Evolutionary conservation across 208 protist genomes (phyloP).

Genomic region (Wallacemonas sp.): DNA sequence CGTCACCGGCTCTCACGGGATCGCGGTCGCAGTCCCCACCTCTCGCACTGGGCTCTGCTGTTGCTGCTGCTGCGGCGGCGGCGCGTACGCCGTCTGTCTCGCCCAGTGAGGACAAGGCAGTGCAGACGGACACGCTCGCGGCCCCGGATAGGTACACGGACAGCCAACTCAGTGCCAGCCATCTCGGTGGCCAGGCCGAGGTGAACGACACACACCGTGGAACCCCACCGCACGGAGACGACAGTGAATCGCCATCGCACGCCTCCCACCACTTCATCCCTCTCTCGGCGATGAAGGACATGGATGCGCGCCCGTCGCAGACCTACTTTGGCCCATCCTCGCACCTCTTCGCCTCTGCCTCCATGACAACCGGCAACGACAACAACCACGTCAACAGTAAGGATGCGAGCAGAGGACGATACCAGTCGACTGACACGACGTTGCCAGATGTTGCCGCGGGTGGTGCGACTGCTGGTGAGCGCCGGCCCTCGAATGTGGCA

Average conservation of each 20-base stretch:
- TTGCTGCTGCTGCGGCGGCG: background rate
- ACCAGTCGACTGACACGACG: too few species aligned
- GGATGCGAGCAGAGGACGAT: too few species aligned
- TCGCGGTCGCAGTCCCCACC: too few species aligned
- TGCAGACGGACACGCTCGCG: constrained; percentile 13
- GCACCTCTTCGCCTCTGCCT: constrained; percentile 1
- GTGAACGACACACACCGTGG: too few species aligned
- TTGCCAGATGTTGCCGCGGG: too few species aligned
- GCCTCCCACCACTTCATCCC: constrained; percentile 12
- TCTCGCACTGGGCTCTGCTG: too few species aligned
- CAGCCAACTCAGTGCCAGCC: constrained; percentile 4
- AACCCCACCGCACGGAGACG: background rate
- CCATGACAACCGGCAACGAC: background rate
- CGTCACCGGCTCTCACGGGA: too few species aligned
- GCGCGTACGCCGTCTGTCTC: background rate
- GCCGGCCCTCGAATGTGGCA: too few species aligned
- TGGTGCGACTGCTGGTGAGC: too few species aligned
- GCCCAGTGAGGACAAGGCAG: constrained; percentile 15
- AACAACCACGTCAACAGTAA: background rate
- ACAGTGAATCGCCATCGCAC: background rate
- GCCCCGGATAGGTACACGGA: background rate
- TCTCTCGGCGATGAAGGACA: constrained; percentile 10
- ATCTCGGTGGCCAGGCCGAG: background rate
- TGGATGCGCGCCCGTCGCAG: background rate
- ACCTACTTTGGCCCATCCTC: too few species aligned